Evolutionary conservation across 2,329 filamentous ascomycete genomes (phyloP), one percentile per base, ranked within the genome.

Genomic region (Pestalotiopsis sp.): DNA sequence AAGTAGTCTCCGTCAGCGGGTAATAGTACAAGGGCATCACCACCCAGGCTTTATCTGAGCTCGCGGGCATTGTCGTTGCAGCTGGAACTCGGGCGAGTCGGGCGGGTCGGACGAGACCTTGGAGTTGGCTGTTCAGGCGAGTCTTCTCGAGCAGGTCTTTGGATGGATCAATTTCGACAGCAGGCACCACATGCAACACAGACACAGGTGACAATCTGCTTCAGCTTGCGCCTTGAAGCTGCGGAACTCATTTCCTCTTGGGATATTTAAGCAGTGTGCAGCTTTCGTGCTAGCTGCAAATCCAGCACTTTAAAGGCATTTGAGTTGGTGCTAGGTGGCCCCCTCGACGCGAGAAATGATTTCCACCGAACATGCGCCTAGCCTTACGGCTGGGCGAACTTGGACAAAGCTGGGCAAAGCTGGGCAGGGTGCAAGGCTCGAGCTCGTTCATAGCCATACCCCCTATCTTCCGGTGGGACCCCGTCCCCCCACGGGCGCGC

Each of bases 1-100:
- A 64, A 23, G 62, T 64, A 13, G n/a, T 52, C 38, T 64, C 38
- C 11, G 62, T 52, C 38, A 64, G 39, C 38, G 62, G 62, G 39
- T 64, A 64, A 36, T 49, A 49, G 41, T 64, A 64, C n/a, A 64
- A 39, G 27, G 62, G 62, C 62, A 64, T 64, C n/a, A 64, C 62
- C 23, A 64, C 62, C 62, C 62, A 64, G 11, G 62, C n/a, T 52
- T 52, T 45, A 23, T 23, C 23, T 52, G 45, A 36, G 20, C 20
- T 59, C 23, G 23, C 11, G 25, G 27, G 14, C 57, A 59, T 59
- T n/a, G 11, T 59, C 13, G 23, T 14, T 25, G 57, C 13, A 23
- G 5, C 20, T 23, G 57, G 23, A 36, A 14, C 23, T 59, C 17
- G 57, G 14, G 6, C 25, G 23, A 6, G 23, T 14, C 23, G 57